Conservation (phyloP, 192 early-diverging fungal genomes). For the Spizellomyces punctatus region DNA sequence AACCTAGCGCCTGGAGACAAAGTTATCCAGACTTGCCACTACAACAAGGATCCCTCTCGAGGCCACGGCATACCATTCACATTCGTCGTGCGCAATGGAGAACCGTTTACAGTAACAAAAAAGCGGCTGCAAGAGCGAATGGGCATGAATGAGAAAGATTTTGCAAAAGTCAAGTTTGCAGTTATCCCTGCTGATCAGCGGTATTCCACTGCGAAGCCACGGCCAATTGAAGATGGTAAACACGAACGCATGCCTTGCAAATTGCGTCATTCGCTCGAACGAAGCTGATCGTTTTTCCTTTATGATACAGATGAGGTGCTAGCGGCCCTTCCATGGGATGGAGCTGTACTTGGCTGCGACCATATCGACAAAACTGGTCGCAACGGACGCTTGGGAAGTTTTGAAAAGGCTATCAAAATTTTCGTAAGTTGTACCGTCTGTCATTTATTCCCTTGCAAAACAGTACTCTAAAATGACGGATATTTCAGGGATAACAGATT, state of each 20-base stretch:
- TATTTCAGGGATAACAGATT: too few relatives aligned
- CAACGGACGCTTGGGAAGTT: constrained; percentile 22
- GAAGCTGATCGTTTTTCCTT: too few relatives aligned
- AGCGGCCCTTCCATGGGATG: constrained; percentile 25
- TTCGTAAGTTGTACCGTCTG: constrained; percentile 19
- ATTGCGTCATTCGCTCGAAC: background rate
- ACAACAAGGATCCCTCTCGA: constrained; percentile 64
- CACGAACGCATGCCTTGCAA: background rate
- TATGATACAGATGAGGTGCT: constrained; percentile 38
- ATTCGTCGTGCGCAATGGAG: constrained; percentile 61
- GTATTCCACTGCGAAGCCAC: constrained; percentile 22
- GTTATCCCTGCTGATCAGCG: constrained; percentile 15
- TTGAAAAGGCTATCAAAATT: constrained; percentile 52
- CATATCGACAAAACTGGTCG: constrained; percentile 46
- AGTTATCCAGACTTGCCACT: constrained; percentile 77
- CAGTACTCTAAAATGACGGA: too few relatives aligned
- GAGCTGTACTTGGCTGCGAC: constrained; percentile 43
- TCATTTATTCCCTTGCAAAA: too few relatives aligned
- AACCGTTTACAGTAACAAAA: constrained; percentile 72
- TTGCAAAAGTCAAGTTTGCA: constrained; percentile 64
- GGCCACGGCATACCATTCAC: constrained; percentile 85
- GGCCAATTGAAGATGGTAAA: constrained; percentile 50
- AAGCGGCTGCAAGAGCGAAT: constrained; percentile 67
- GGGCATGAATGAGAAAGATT: constrained; percentile 85
- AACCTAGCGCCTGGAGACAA: constrained; percentile 37